Evolutionary conservation across 148 eudicot species (phyloP), one percentile per base, ranked within the genome.

Genomic region (Rhododendron henanense): DNA sequence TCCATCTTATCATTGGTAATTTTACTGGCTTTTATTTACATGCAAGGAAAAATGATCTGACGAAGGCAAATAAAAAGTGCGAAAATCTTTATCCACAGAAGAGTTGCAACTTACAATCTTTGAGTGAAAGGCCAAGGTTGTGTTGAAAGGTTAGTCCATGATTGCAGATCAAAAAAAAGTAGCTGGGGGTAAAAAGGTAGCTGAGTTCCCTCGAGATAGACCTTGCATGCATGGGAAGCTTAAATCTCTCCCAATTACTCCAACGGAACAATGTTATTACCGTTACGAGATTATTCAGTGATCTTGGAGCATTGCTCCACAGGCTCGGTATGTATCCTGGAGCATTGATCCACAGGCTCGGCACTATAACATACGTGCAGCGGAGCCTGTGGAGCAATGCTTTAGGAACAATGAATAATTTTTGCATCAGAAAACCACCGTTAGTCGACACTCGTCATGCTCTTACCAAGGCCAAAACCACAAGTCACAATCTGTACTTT

Each of bases 241-340:
- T 83, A 82, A 83, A 87, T 51, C 53, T 39, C 39, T 59, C 83
- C 88, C 88, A 78, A 48, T 86, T 48, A 63, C 79, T 59, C n/a
- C 65, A 18, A 18, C 63, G 23, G 10, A 57, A 10, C 6, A 18
- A 57, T 18, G 50, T 47, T 47, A 57, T 5, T 57, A 18, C 6
- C 1, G 19, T 57, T 57, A 4, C 8, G 10, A 57, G 63, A 4
- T 4, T 57, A 57, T 57, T 18, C 21, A 0, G 59, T 53, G 59
- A 5, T 53, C 59, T 19, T 14, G 19, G 5, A 53, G 19, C 1
- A 53, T 3, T 53, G 5, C 59, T 53, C 4, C 15, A 51, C 57
- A 51, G 51, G 45, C 45, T 41, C 45, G 1, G 45, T 10, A 35
- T 35, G 37, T 35, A 35, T 1, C 37, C 37, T 14, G 19, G 5